Evolutionary conservation across 2,329 filamentous ascomycete genomes (phyloP).

Genomic region (Aspergillus fischeri): DNA sequence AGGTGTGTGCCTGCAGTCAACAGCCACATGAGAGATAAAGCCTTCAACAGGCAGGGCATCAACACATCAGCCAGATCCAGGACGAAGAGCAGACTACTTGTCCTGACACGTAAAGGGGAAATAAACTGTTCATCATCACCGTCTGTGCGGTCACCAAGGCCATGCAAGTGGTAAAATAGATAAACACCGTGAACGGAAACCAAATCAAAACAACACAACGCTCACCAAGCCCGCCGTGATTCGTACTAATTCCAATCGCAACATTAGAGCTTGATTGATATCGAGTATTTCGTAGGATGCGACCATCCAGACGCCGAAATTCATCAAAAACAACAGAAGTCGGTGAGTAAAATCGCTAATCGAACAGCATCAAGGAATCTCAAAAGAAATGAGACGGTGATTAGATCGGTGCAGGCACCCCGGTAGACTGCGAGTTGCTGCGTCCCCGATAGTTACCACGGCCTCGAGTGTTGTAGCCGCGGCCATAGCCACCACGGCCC

Average conservation of each 20-base stretch:
- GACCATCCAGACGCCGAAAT: slow-evolving; percentile 22
- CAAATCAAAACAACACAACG: slow-evolving; percentile 9
- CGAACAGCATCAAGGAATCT: slow-evolving; percentile 9
- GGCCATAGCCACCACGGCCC: slow-evolving; percentile 45
- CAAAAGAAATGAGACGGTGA: slow-evolving; percentile 8
- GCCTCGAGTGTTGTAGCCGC: slow-evolving; percentile 37
- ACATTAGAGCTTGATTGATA: slow-evolving; percentile 18
- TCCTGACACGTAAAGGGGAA: neutral
- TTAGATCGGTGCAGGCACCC: slow-evolving; percentile 34
- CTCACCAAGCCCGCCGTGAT: slow-evolving; percentile 16
- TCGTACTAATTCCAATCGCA: slow-evolving; percentile 19
- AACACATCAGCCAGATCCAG: neutral
- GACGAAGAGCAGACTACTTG: neutral
- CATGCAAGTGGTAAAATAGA: slow-evolving; percentile 15
- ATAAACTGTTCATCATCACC: slow-evolving; percentile 12
- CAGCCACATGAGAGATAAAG: neutral
- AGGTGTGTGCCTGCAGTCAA: neutral
- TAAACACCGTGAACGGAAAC: slow-evolving; percentile 15
- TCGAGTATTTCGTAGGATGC: slow-evolving; percentile 23
- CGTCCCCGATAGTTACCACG: slow-evolving; percentile 40
- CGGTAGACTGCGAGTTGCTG: slow-evolving; percentile 34
- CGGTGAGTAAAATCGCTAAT: slow-evolving; percentile 19
- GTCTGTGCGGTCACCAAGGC: slow-evolving; percentile 12
- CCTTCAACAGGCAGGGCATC: neutral
- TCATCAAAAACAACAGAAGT: slow-evolving; percentile 16